Percentiles rank a stretch among this genome's conserved stretches.
Conservation (phyloP, 805 yeast species). For the Candida dajiaensis region DNA sequence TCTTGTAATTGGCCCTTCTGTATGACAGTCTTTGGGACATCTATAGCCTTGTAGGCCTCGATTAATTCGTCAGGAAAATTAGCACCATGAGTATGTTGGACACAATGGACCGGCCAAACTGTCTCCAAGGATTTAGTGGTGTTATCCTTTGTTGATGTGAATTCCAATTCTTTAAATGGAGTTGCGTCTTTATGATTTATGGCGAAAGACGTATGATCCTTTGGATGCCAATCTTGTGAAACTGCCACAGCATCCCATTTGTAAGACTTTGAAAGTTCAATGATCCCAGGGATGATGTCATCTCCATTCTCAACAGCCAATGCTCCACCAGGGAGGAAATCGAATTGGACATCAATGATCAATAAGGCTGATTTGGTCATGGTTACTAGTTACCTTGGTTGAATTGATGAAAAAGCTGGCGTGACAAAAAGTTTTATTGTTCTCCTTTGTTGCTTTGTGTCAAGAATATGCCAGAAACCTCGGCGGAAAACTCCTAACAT, state of each 20-base stretch:
- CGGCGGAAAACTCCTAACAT: not conserved
- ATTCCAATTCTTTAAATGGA: constrained; percentile 47
- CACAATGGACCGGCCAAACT: constrained; percentile 92
- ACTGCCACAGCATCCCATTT: constrained; percentile 63
- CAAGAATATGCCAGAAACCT: not conserved
- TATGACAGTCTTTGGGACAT: constrained; percentile 39
- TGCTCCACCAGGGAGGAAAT: constrained; percentile 81
- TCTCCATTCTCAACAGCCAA: constrained; percentile 69
- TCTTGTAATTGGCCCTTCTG: constrained; percentile 68
- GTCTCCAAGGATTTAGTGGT: constrained; percentile 32
- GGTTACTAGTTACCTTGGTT: not conserved
- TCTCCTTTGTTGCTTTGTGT: not conserved
- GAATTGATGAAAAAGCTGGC: not conserved
- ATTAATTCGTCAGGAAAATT: constrained; percentile 49
- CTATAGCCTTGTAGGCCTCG: constrained; percentile 26
- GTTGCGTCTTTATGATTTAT: constrained; percentile 43
- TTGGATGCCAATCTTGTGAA: constrained; percentile 89
- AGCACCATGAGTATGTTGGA: constrained; percentile 66
- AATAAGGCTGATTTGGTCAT: constrained; percentile 47
- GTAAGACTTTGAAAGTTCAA: constrained; percentile 37
- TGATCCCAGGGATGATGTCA: constrained; percentile 46
- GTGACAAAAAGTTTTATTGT: not conserved
- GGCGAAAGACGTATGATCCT: constrained; percentile 77
- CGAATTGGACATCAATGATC: constrained; percentile 79
- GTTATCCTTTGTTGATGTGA: constrained; percentile 43